A percentile compares a stretch with the other conserved stretches of the same genome.
Evolutionary conservation across 2,329 filamentous ascomycete species (phyloP).

Genomic region (Xylaria sp.): DNA sequence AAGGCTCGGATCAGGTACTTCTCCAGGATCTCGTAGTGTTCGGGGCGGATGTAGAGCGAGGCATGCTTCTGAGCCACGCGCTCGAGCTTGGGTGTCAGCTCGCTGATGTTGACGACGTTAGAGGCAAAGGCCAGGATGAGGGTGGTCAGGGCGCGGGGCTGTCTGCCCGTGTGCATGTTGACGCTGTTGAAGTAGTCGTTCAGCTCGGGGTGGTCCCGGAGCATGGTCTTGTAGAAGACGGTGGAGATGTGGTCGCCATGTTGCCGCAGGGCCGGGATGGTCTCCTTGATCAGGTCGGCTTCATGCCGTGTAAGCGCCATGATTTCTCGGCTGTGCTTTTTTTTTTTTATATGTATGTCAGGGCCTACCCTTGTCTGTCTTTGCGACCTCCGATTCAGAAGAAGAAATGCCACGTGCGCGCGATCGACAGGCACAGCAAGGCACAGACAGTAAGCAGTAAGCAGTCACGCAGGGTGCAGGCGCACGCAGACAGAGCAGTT

Average conservation of each 20-base stretch:
- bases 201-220: conserved; percentile 59
- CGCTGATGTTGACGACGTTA: conserved; percentile 60
- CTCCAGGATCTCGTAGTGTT: conserved; percentile 67
- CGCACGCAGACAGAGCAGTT: background rate
- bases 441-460: background rate
- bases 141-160: conserved; percentile 56
- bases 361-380: background rate
- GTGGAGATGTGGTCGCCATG: conserved; percentile 64
- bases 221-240: conserved; percentile 67
- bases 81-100: conserved; percentile 49
- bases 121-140: conserved; percentile 66
- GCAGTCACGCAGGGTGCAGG: background rate
- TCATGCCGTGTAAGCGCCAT: conserved; percentile 47
- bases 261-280: conserved; percentile 61
- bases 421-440: background rate
- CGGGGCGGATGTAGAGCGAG: conserved; percentile 60
- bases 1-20: conserved; percentile 65
- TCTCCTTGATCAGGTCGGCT: conserved; percentile 61
- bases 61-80: conserved; percentile 67
- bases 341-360: background rate
- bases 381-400: background rate
- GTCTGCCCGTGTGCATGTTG: conserved; percentile 58
- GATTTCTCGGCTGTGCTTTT: background rate
- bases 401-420: background rate
- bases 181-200: conserved; percentile 66